phyloP scores from a whole-genome alignment of 2,329 filamentous ascomycete genomes.

The Aspergillus pseudoviridinutans region DNA sequence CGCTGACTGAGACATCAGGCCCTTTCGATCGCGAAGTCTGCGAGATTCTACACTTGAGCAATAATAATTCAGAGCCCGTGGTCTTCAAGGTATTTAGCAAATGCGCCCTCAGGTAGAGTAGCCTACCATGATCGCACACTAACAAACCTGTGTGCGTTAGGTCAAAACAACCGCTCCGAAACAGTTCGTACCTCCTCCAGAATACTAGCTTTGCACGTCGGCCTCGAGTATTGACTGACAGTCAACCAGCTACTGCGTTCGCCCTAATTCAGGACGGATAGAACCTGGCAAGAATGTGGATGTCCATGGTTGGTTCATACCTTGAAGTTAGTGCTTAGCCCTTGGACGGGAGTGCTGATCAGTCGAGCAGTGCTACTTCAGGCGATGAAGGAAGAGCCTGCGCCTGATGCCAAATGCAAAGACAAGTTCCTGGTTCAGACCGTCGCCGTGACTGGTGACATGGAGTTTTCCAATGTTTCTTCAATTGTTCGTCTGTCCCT shows the following conservation, averaged over 20 bases:
- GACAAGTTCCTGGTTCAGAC: constrained; percentile 98
- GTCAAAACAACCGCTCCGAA: constrained; percentile 99
- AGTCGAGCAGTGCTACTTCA: constrained; percentile 73
- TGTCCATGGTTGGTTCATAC: constrained; percentile 67
- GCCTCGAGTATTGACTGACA: constrained; percentile 17
- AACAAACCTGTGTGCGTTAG: constrained; percentile 44
- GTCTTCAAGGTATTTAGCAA: constrained; percentile 57
- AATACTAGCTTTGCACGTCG: constrained; percentile 1
- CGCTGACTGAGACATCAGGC: constrained; percentile 42
- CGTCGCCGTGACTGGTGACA: constrained; percentile 74
- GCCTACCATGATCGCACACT: constrained; percentile 18
- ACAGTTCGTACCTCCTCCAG: constrained; percentile 63
- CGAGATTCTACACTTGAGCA: constrained; percentile 57
- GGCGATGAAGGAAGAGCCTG: constrained; percentile 94
- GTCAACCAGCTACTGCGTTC: constrained; percentile 79
- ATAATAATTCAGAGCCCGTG: constrained; percentile 55
- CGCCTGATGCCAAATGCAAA: constrained; percentile 80
- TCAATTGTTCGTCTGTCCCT: constrained; percentile 63
- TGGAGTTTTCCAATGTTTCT: constrained; percentile 75
- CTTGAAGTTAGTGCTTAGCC: background rate
- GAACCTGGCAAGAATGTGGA: constrained; percentile 86
- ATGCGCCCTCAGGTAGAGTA: constrained; percentile 7
- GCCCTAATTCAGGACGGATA: constrained; percentile 94
- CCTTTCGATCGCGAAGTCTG: constrained; percentile 63
- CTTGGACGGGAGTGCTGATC: constrained; percentile 19